These are phyloP conservation scores for Graphiopsis chlorocephala DNA, from an alignment of 2,329 filamentous ascomycete genomes.

Conservation along the genomic window DNA sequence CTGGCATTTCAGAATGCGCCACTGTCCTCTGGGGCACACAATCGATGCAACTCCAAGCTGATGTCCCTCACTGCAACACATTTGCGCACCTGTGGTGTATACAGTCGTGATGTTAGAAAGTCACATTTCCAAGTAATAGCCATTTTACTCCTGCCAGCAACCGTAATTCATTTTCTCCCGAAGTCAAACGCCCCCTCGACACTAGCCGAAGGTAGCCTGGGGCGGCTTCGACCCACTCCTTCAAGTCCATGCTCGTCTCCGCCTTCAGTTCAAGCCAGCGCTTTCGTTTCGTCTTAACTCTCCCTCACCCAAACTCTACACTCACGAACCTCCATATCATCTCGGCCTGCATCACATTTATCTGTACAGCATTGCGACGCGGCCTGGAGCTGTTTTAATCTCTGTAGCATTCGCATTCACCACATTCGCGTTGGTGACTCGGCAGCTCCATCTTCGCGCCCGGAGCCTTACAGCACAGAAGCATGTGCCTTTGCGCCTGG, in stretches of 20 bases:
- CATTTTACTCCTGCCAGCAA: neutral
- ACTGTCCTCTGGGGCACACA: neutral
- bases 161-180: neutral
- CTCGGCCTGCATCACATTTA: slow-evolving; percentile 1
- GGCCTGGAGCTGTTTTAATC: slow-evolving; percentile 10
- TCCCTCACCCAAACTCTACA: slow-evolving; percentile 7
- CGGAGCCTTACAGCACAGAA: slow-evolving; percentile 12
- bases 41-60: neutral
- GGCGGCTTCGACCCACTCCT: neutral
- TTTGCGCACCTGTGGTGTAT: neutral
- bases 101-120: too few species aligned
- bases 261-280: neutral
- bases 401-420: neutral
- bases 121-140: neutral
- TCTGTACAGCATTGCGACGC: slow-evolving; percentile 15
- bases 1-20: neutral
- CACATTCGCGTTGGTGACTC: neutral
- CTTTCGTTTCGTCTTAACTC: slow-evolving; percentile 1
- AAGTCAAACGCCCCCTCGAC: neutral
- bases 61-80: neutral
- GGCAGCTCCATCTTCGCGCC: slow-evolving; percentile 8
- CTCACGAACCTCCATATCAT: neutral
- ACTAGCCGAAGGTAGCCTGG: neutral
- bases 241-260: neutral
- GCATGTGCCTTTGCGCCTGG: slow-evolving; percentile 19